Conservation (phyloP, 73 alveolate species). For the Blepharisma japonicum region DNA sequence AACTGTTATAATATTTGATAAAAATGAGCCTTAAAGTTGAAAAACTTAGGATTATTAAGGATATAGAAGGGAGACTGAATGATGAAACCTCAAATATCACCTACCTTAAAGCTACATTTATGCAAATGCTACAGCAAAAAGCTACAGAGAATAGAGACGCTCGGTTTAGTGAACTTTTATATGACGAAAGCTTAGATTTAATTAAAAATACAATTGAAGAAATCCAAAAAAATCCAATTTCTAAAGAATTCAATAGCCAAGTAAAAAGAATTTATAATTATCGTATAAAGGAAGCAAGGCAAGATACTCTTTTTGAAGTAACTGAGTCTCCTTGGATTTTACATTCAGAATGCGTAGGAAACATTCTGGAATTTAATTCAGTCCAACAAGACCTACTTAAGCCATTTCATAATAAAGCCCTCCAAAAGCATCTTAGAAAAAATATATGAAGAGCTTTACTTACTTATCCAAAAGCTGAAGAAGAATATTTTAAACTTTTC, state of each 20-base stretch:
- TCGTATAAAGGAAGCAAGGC: slow-evolving; percentile 4
- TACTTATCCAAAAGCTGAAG: slow-evolving; percentile 22
- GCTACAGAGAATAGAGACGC: slow-evolving; percentile 3
- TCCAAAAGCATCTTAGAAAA: not conserved
- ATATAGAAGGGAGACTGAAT: slow-evolving; percentile 11
- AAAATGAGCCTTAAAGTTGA: not conserved
- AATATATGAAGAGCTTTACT: slow-evolving; percentile 21
- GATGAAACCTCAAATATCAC: not conserved
- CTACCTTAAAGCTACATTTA: not conserved
- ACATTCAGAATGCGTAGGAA: slow-evolving; percentile 24
- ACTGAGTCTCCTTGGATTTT: slow-evolving; percentile 28
- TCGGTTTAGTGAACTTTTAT: slow-evolving; percentile 8
- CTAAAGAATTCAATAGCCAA: slow-evolving; percentile 17
- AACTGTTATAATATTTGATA: not conserved
- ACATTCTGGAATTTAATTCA: not conserved
- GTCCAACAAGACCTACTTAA: slow-evolving; percentile 3
- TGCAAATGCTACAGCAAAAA: slow-evolving; percentile 3
- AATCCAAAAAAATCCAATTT: not conserved
- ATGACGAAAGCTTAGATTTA: slow-evolving; percentile 8
- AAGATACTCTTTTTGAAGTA: not conserved
- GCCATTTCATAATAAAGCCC: slow-evolving; percentile 24
- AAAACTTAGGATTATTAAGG: slow-evolving; percentile 8
- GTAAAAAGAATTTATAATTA: slow-evolving; percentile 13
- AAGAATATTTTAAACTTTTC: not conserved
- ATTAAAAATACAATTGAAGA: not conserved